Conservation (phyloP, 2,329 filamentous ascomycete species). For the Alternaria postmessia region DNA sequence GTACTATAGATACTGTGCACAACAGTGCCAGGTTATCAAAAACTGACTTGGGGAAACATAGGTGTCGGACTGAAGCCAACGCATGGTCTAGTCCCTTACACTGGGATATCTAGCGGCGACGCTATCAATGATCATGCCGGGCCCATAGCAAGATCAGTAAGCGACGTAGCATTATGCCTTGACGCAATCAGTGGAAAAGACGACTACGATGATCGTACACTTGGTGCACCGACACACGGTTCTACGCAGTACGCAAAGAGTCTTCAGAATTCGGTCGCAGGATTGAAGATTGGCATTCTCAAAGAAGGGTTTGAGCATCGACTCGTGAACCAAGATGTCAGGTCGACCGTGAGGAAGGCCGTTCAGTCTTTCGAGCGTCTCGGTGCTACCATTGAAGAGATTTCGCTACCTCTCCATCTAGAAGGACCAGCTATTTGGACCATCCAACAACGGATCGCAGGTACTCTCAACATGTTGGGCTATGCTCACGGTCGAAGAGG, state of each 20-base stretch:
- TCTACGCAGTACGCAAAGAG: constrained; percentile 26
- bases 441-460: constrained; percentile 53
- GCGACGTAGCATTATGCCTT: constrained; percentile 34
- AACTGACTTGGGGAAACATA: not conserved
- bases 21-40: not conserved
- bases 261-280: constrained; percentile 25
- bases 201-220: constrained; percentile 42
- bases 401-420: constrained; percentile 43
- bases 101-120: constrained; percentile 52
- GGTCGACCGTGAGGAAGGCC: constrained; percentile 52
- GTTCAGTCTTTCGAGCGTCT: constrained; percentile 51
- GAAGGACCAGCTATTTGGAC: constrained; percentile 50
- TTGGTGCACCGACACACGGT: constrained; percentile 37
- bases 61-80: constrained; percentile 56
- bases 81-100: constrained; percentile 60
- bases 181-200: constrained; percentile 44
- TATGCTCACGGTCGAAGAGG: constrained; percentile 32
- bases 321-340: constrained; percentile 52
- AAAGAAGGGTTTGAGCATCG: constrained; percentile 37
- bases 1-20: not conserved
- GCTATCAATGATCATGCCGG: constrained; percentile 57
- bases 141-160: constrained; percentile 38
- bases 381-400: constrained; percentile 56
- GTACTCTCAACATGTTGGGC: constrained; percentile 53
- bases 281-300: constrained; percentile 39